phyloP scores from a whole-genome alignment of 371 early-diverging fungal species.

The Sporodiniella umbellata region DNA sequence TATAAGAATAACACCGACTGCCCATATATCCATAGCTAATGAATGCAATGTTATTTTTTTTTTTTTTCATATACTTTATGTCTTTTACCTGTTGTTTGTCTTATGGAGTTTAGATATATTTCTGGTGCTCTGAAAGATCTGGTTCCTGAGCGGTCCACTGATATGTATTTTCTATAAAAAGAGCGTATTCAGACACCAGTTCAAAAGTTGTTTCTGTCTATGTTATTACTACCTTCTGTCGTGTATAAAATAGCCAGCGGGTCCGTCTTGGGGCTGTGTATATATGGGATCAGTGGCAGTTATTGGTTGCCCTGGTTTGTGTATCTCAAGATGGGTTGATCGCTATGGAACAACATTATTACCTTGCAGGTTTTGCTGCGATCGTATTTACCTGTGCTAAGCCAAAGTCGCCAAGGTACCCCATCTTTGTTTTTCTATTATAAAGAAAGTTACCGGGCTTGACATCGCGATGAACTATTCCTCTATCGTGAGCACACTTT shows the following conservation, averaged over 20 bases:
- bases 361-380: not conserved
- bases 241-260: slow-evolving; percentile 23
- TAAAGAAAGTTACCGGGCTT: slow-evolving; percentile 98
- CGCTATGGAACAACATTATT: slow-evolving; percentile 1
- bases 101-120: slow-evolving; percentile 76
- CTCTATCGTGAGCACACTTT: slow-evolving; percentile 65
- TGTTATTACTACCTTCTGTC: slow-evolving; percentile 43
- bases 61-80: not conserved
- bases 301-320: not conserved
- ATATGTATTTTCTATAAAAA: slow-evolving; percentile 69
- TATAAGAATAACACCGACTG: slow-evolving; percentile 89
- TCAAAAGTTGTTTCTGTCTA: slow-evolving; percentile 4
- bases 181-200: not conserved
- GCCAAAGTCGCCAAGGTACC: slow-evolving; percentile 97
- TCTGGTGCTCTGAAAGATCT: slow-evolving; percentile 98
- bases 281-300: not conserved
- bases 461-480: slow-evolving; percentile 91
- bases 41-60: slow-evolving; percentile 6
- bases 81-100: slow-evolving; percentile 77
- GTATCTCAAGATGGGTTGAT: slow-evolving; percentile 2
- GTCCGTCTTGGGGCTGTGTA: slow-evolving; percentile 1
- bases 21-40: slow-evolving; percentile 85
- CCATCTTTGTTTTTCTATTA: slow-evolving; percentile 60
- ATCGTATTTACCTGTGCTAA: slow-evolving; percentile 76
- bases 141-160: slow-evolving; percentile 97